Evolutionary conservation across 306 rosid genomes (phyloP).

Genomic region (Quercus suber): DNA sequence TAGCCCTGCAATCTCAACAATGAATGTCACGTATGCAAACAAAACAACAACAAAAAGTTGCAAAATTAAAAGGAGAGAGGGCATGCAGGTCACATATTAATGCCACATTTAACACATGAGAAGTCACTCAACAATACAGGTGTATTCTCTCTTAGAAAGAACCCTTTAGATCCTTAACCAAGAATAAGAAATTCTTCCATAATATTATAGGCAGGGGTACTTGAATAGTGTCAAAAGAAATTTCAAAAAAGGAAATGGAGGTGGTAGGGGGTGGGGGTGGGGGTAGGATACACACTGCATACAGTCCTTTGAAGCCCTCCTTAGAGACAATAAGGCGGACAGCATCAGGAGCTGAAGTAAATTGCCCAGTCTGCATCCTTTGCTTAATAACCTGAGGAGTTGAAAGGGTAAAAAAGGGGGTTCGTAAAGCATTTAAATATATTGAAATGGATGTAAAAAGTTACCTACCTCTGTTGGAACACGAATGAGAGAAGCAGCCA

Average conservation of each 20-base stretch:
- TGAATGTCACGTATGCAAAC: neutral
- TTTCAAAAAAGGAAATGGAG: neutral
- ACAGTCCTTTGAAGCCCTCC: conserved; percentile 86
- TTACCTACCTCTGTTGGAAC: conserved; percentile 92
- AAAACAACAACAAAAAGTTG: neutral
- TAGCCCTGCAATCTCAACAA: conserved; percentile 61
- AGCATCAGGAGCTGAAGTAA: conserved; percentile 75
- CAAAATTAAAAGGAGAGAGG: neutral
- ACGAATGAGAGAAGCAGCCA: conserved; percentile 92
- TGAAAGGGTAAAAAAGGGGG: conserved; percentile 17
- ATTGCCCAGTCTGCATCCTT: conserved; percentile 97
- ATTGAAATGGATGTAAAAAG: conserved; percentile 15
- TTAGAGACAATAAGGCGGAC: conserved; percentile 71
- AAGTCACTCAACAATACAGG: neutral
- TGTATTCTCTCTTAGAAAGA: neutral
- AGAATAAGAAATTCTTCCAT: neutral
- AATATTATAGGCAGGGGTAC: neutral
- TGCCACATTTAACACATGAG: neutral
- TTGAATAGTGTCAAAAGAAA: neutral
- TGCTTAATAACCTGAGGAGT: conserved; percentile 86
- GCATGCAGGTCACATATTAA: neutral
- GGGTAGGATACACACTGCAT: conserved; percentile 56
- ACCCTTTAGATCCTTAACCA: neutral
- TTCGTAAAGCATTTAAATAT: conserved; percentile 17
- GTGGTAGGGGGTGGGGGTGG: neutral